A percentile compares a stretch with the other conserved stretches of the same genome.
phyloP scores from a whole-genome alignment of 441 rosid species.

The Arabidopsis lyrata region DNA sequence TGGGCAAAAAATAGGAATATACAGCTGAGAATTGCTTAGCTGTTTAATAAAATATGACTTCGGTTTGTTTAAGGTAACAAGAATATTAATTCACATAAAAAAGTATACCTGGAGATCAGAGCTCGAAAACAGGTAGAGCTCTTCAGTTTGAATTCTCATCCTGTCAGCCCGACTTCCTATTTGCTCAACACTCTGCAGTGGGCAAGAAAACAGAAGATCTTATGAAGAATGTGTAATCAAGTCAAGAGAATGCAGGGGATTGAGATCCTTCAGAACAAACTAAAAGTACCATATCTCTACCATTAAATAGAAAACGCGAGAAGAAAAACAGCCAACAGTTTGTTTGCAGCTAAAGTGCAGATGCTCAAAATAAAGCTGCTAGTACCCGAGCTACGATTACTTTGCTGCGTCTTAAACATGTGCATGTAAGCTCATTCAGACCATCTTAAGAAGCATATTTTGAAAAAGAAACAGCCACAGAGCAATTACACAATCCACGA shows the following conservation, averaged over 20 bases:
- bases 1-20: conserved; percentile 3
- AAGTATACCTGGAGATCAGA: conserved; percentile 83
- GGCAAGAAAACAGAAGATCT: conserved; percentile 23
- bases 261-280: conserved; percentile 16
- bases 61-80: conserved; percentile 2
- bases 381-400: conserved; percentile 2
- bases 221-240: conserved; percentile 16
- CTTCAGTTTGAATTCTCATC: conserved; percentile 65
- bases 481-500: conserved; percentile 11
- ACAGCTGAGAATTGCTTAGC: neutral
- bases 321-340: conserved; percentile 11
- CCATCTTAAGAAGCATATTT: conserved; percentile 13
- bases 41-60: neutral
- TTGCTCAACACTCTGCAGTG: conserved; percentile 88
- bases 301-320: neutral
- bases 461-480: neutral
- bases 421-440: conserved; percentile 17
- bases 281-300: neutral
- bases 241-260: neutral
- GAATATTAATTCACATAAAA: conserved; percentile 21
- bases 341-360: conserved; percentile 6
- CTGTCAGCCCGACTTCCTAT: conserved; percentile 92
- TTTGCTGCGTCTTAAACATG: conserved; percentile 1
- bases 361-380: conserved; percentile 1
- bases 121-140: conserved; percentile 81